Evolutionary conservation across 2,329 filamentous ascomycete genomes (phyloP).

Genomic region (Emergomyces orientalis): DNA sequence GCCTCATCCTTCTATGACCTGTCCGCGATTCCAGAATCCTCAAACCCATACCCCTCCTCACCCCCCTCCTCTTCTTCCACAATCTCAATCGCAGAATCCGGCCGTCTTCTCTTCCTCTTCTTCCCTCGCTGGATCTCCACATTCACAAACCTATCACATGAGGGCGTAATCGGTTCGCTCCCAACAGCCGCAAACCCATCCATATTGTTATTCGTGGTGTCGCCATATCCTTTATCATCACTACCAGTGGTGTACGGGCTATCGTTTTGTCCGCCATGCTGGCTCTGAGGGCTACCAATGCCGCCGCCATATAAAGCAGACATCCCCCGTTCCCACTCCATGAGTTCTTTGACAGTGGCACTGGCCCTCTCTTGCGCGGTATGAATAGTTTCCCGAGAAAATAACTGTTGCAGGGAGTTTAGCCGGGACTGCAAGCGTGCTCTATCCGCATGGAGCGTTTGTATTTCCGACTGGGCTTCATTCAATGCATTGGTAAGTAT

Average conservation of each 20-base stretch:
- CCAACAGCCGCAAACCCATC: constrained; percentile 17
- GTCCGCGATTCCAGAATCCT: not conserved
- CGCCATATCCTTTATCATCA: constrained; percentile 12
- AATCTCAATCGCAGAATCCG: constrained; percentile 36
- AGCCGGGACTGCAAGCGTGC: constrained; percentile 31
- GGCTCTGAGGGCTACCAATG: not conserved
- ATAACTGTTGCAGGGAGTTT: constrained; percentile 28
- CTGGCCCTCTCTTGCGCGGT: constrained; percentile 30
- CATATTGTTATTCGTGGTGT: not conserved
- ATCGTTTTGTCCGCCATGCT: constrained; percentile 23
- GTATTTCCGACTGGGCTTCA: constrained; percentile 27
- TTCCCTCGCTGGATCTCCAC: constrained; percentile 34
- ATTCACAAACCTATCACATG: constrained; percentile 35
- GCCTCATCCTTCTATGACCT: not conserved
- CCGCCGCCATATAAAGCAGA: constrained; percentile 18
- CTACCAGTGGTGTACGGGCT: constrained; percentile 13
- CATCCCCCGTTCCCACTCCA: constrained; percentile 16
- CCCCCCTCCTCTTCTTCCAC: constrained; percentile 26
- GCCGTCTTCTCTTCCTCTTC: constrained; percentile 23
- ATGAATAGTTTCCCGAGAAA: constrained; percentile 32
- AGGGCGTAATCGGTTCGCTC: constrained; percentile 37
- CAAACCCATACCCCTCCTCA: not conserved
- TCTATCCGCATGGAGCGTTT: constrained; percentile 29
- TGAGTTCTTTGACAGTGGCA: constrained; percentile 19
- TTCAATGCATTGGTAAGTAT: constrained; percentile 34